Evolutionary conservation across 1,284 basidiomycete genomes (phyloP).

Genomic region (Puccinia sorghi): DNA sequence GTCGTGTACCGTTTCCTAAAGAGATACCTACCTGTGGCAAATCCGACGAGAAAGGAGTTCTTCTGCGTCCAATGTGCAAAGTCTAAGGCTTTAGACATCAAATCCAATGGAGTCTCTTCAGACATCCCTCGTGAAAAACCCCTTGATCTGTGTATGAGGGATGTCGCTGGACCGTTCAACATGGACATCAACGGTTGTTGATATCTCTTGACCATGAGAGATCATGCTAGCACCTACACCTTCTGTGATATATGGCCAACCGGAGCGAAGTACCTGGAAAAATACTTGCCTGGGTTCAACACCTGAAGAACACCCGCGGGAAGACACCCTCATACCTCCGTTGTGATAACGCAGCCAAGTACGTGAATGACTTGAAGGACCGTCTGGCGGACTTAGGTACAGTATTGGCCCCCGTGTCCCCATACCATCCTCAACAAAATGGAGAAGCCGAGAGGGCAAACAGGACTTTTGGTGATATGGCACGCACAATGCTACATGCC

Average conservation of each 20-base stretch:
- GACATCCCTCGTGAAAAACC: neutral
- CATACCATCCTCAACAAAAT: constrained; percentile 1
- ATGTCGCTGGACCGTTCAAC: neutral
- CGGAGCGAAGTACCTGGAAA: neutral
- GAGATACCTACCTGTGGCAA: neutral
- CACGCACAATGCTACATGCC: neutral
- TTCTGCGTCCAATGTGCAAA: neutral
- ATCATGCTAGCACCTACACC: constrained; percentile 19
- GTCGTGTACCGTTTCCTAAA: neutral
- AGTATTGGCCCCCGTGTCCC: neutral
- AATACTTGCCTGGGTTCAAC: neutral
- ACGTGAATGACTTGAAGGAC: neutral
- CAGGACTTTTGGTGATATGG: constrained; percentile 7
- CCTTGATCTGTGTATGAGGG: neutral
- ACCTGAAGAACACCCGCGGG: neutral
- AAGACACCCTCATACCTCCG: neutral
- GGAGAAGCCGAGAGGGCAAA: constrained; percentile 6
- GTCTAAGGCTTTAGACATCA: neutral
- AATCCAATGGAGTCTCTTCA: neutral
- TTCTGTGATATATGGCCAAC: neutral
- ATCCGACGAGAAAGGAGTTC: neutral
- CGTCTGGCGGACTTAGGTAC: neutral
- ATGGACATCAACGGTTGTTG: neutral
- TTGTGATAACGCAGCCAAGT: neutral
- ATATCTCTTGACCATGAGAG: neutral